Evolutionary conservation across 192 early-diverging fungal genomes (phyloP).

Genomic region (Pecoramyces ruminantium): DNA sequence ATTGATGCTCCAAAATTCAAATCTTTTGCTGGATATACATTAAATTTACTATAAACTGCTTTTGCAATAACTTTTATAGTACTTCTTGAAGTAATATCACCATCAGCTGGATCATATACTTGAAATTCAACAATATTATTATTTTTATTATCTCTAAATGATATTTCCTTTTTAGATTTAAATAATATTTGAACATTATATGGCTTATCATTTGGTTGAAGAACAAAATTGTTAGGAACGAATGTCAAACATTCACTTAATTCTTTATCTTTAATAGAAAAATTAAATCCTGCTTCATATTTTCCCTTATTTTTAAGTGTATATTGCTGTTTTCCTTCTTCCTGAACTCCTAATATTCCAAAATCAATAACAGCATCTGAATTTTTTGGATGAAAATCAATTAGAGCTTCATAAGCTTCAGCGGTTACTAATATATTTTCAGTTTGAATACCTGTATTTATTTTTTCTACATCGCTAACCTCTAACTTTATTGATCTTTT

Average conservation of each 20-base stretch:
- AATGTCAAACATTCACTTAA: constrained; percentile 26
- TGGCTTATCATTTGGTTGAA: constrained; percentile 45
- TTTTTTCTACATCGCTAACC: constrained; percentile 18
- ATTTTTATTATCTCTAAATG: constrained; percentile 14
- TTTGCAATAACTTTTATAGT: constrained; percentile 31
- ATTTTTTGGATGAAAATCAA: constrained; percentile 45
- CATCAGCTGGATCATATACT: constrained; percentile 36
- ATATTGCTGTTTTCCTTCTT: constrained; percentile 29
- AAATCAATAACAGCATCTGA: constrained; percentile 40
- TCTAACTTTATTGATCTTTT: constrained; percentile 31
- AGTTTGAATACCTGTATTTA: constrained; percentile 27
- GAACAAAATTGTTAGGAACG: constrained; percentile 24
- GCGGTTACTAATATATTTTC: constrained; percentile 32
- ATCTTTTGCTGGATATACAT: constrained; percentile 29
- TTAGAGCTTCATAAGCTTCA: constrained; percentile 44
- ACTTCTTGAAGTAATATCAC: constrained; percentile 30
- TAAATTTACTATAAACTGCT: constrained; percentile 36
- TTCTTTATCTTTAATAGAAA: constrained; percentile 30
- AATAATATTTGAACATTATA: constrained; percentile 33
- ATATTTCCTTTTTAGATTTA: constrained; percentile 9
- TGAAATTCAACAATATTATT: constrained; percentile 25
- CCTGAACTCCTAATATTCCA: constrained; percentile 33
- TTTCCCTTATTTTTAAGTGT: constrained; percentile 33
- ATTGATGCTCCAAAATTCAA: constrained; percentile 44
- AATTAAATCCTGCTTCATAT: constrained; percentile 43